Base-by-base conservation (phyloP, 225 moss, liverwort and hornwort genomes). In the Antitrichia curtipendula region DNA sequence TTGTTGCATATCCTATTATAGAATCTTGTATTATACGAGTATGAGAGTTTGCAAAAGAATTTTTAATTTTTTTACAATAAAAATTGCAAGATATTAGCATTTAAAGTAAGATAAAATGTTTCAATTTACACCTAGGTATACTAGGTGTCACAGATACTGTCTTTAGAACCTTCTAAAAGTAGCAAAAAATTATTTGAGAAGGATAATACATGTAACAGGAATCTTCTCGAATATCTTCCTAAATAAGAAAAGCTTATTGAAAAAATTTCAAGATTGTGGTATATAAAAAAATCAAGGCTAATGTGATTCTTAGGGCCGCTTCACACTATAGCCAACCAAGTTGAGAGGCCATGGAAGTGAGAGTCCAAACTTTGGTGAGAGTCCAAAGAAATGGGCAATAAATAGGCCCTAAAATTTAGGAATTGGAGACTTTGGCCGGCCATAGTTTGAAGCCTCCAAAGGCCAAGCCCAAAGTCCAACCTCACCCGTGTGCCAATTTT, bases 191-290 rank as follows among this genome's bases (percentile, higher is more conserved):
- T 10, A 0, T 45, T 1, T 17, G 17, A 2, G 3, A 28, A 28
- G 6, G 0, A 72, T 16, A 2, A 0, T 72, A 28, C 1, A 16
- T 1, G 2, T 45, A 9, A 3, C 10, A 45, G 2, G 0, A 72
- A 72, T 3, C 1, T 4, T 43, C 2, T 27, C 9, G 3, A 5
- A 0, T 0, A n/a, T 0, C 3, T n/a, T n/a, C 1, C 6, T 36
- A 21, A 1, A 36, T 36, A n/a, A 3, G 6, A 65, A 8, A 62
- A 62, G 1, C 1, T 32, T 62, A 7, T 61, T 7, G 15, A 28
- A 0, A 7, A 60, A 3, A 13, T 28, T 28, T 4, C 1, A 15
- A 61, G 7, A 11, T 29, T 7, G 6, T 60, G 13, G 28, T 60
- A 60, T 29, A 32, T 6, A 8, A 8, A 2, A 62, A 16, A 62